phyloP scores from a whole-genome alignment of 2,329 filamentous ascomycete species.

The Coniochaeta sp. region DNA sequence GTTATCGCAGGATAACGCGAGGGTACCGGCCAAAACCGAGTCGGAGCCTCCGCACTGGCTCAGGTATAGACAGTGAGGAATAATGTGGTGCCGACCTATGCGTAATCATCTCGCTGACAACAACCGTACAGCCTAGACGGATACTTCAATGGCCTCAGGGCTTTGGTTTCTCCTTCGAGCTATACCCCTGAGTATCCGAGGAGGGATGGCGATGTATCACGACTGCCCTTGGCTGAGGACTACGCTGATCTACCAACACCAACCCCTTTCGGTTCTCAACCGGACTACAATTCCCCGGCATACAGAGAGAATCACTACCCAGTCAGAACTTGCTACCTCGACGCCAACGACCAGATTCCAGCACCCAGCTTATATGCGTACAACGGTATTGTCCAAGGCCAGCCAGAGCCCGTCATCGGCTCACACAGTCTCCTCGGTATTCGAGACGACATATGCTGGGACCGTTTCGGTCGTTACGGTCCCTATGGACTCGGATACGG shows the following conservation, averaged over 20 bases:
- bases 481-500: slow-evolving; percentile 84
- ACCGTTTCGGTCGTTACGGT: slow-evolving; percentile 76
- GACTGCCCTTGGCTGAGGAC: slow-evolving; percentile 24
- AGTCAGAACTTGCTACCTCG: slow-evolving; percentile 57
- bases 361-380: slow-evolving; percentile 62
- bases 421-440: slow-evolving; percentile 70
- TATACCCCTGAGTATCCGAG: slow-evolving; percentile 71
- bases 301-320: slow-evolving; percentile 47
- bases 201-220: slow-evolving; percentile 24
- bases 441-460: slow-evolving; percentile 75
- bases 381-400: slow-evolving; percentile 63
- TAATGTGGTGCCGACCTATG: background rate
- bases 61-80: slow-evolving; percentile 35
- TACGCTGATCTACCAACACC: slow-evolving; percentile 35
- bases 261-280: slow-evolving; percentile 61
- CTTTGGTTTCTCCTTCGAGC: slow-evolving; percentile 54
- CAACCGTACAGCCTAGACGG: slow-evolving; percentile 65
- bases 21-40: slow-evolving; percentile 10
- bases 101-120: slow-evolving; percentile 10
- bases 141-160: slow-evolving; percentile 73
- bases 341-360: slow-evolving; percentile 47
- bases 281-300: slow-evolving; percentile 49
- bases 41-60: slow-evolving; percentile 28
- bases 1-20: slow-evolving; percentile 8
- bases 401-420: slow-evolving; percentile 71